phyloP scores from a whole-genome alignment of 2,329 filamentous ascomycete genomes.

The Corynespora cassiicola region DNA sequence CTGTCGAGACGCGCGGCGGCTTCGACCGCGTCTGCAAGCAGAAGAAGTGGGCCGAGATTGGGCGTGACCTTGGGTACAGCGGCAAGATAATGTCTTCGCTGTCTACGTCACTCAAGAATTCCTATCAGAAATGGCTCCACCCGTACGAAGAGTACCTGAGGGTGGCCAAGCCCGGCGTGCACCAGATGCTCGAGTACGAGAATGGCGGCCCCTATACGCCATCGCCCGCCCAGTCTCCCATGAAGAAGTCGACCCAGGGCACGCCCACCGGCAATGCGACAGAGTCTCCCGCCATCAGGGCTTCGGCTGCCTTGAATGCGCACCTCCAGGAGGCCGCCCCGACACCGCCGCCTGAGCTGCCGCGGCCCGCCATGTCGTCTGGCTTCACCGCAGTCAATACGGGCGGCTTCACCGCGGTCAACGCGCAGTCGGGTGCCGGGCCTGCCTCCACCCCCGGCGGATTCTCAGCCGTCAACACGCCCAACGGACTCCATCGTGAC shows the following conservation, averaged over 20 bases:
- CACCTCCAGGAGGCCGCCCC: constrained; percentile 52
- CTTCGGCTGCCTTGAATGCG: constrained; percentile 63
- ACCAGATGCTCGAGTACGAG: constrained; percentile 91
- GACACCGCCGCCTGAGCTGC: constrained; percentile 61
- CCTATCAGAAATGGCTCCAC: constrained; percentile 94
- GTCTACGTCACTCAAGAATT: constrained; percentile 97
- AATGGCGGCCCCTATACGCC: constrained; percentile 90
- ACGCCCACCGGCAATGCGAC: constrained; percentile 60
- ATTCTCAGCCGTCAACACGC: constrained; percentile 67
- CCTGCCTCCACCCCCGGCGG: constrained; percentile 25
- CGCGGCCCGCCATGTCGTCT: constrained; percentile 59
- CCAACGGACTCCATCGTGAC: constrained; percentile 60
- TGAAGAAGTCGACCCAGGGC: constrained; percentile 62
- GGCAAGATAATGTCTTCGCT: constrained; percentile 99
- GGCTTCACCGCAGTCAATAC: constrained; percentile 78
- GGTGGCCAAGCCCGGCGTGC: constrained; percentile 91
- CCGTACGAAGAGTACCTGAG: constrained; percentile 96
- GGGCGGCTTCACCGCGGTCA: constrained; percentile 70
- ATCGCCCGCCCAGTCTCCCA: constrained; percentile 75
- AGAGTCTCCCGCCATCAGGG: constrained; percentile 71
- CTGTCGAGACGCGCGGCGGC: constrained; percentile 90
- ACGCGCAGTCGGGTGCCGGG: constrained; percentile 49
- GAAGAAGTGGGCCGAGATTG: constrained; percentile 99
- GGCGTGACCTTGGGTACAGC: constrained; percentile 93
- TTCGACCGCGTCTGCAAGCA: constrained; percentile 97